phyloP scores from a whole-genome alignment of 352 stramenopile genomes.

The Phytophthora ohioensis region DNA sequence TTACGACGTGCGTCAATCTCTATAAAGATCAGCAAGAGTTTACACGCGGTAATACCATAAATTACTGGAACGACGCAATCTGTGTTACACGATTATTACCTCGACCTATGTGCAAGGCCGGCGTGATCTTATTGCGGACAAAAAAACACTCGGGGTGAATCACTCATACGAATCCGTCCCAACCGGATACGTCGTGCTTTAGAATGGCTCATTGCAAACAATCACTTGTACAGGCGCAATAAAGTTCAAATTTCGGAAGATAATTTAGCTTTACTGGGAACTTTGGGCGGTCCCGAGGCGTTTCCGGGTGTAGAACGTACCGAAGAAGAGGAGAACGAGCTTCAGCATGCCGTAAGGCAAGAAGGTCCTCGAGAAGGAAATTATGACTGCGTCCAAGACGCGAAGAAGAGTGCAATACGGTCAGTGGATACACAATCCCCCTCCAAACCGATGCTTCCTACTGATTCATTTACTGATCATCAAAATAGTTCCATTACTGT shows the following conservation, averaged over 20 bases:
- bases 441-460: too few species aligned
- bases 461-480: not conserved
- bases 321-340: slow-evolving; percentile 10
- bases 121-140: not conserved
- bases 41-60: slow-evolving; percentile 6
- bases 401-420: too few species aligned
- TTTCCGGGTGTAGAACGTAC: slow-evolving; percentile 12
- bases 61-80: slow-evolving; percentile 19
- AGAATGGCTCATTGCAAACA: slow-evolving; percentile 15
- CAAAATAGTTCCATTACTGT: not conserved
- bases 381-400: not conserved
- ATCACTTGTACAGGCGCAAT: slow-evolving; percentile 2
- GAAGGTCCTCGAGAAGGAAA: not conserved
- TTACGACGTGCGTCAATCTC: slow-evolving; percentile 11
- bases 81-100: not conserved
- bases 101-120: not conserved
- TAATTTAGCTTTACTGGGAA: slow-evolving; percentile 3
- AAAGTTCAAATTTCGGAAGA: slow-evolving; percentile 16
- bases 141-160: not conserved
- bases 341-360: not conserved
- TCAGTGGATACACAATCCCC: too few species aligned
- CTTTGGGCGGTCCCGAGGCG: not conserved
- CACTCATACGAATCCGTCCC: not conserved
- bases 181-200: slow-evolving; percentile 13
- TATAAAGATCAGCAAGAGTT: not conserved